Evolutionary conservation across 257 asterid species (phyloP), one percentile per base, ranked within the genome.

Genomic region (Nicotiana attenuata): DNA sequence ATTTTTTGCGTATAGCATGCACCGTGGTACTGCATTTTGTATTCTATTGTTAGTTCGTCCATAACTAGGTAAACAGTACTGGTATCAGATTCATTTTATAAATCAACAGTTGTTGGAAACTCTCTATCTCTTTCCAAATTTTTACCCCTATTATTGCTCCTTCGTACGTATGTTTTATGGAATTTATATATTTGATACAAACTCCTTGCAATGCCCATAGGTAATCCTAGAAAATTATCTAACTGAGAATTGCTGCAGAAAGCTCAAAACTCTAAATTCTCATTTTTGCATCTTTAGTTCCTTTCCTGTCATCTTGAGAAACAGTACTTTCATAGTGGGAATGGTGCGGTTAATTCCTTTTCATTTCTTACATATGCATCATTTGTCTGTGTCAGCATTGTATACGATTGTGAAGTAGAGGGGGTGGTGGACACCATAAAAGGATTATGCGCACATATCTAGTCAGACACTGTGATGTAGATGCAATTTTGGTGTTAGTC

Each of bases 181-280:
- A 38, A 45, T 47, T 73, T 73, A 5, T 52, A 52, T 50, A 15
- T 57, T 47, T 73, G 79, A 50, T 50, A 15, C 63, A 15, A 75
- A 50, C 63, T 14, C 16, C 61, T 47, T 47, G 79, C 52, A 22
- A 75, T 53, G 79, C 63, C 79, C 63, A 24, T 75, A 14, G 79
- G 61, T 75, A 50, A 75, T 24, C 45, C 61, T 75, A 75, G 24
- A 75, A 75, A 7, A 75, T 75, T 24, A 47, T 75, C 63, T 47
- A 14, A 50, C 63, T 24, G 41, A 47, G 41, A 75, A 75, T 33
- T 47, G 41, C 16, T 50, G 79, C 41, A 24, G 41, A 75, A 50
- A 50, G 79, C 79, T 75, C 41, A 26, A 24, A 47, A 50, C 79
- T 75, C 79, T 75, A 14, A 75, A 75, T 50, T 75, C 63, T 47